A percentile compares a stretch with the other conserved stretches of the same genome.
Conservation (phyloP, 768 basidiomycete genomes). For the Aureoboletus auriporus region DNA sequence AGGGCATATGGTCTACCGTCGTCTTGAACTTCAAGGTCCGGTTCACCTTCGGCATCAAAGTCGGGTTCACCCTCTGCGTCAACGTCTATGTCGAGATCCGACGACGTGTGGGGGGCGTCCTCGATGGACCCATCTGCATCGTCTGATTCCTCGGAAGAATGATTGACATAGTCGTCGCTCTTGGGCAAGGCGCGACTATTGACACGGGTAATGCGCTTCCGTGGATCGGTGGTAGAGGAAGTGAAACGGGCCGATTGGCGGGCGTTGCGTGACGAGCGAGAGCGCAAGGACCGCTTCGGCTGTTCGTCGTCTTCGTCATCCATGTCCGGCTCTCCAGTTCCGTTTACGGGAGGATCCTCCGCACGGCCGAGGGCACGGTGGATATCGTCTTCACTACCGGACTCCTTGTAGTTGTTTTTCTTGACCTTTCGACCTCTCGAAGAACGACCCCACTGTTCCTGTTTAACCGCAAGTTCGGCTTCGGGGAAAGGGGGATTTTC, state of each 20-base stretch:
- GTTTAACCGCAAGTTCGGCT: not conserved
- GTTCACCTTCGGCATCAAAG: slow-evolving; percentile 35
- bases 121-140: slow-evolving; percentile 61
- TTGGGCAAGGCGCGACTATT: slow-evolving; percentile 29
- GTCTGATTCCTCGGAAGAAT: slow-evolving; percentile 46
- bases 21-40: slow-evolving; percentile 38
- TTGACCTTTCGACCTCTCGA: slow-evolving; percentile 39
- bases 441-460: slow-evolving; percentile 21
- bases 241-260: slow-evolving; percentile 18
- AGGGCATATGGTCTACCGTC: slow-evolving; percentile 50
- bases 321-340: slow-evolving; percentile 15
- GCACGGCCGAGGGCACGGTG: slow-evolving; percentile 11
- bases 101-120: slow-evolving; percentile 42
- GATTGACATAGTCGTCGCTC: slow-evolving; percentile 50
- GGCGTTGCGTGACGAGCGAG: slow-evolving; percentile 19
- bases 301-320: slow-evolving; percentile 30
- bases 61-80: slow-evolving; percentile 40
- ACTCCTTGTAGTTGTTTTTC: slow-evolving; percentile 43
- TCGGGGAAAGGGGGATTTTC: slow-evolving; percentile 13
- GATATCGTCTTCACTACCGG: slow-evolving; percentile 40
- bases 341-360: slow-evolving; percentile 15
- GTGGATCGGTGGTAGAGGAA: not conserved
- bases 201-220: slow-evolving; percentile 21
- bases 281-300: slow-evolving; percentile 14
- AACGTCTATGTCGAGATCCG: slow-evolving; percentile 33